Conservation (phyloP, 2,329 filamentous ascomycete species). For the Aspergillus alliaceus region DNA sequence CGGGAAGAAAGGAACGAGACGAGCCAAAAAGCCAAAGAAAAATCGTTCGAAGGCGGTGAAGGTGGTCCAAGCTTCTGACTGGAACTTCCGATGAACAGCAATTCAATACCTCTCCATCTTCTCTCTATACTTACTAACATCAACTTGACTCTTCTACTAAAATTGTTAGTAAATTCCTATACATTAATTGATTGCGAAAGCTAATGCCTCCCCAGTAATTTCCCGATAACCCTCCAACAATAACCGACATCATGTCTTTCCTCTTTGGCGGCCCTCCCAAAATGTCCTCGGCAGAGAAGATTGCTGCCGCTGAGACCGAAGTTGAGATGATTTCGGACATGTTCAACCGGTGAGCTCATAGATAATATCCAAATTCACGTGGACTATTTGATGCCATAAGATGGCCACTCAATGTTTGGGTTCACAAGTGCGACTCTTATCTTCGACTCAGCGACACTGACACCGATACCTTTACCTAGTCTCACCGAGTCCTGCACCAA, state of each 20-base stretch:
- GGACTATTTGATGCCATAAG: no score
- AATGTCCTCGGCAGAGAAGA: conserved; percentile 94
- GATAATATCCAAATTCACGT: background rate
- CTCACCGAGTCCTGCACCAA: conserved; percentile 84
- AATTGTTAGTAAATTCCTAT: background rate
- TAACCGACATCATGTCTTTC: conserved; percentile 63
- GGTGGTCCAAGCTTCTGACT: conserved; percentile 31
- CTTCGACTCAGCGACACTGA: background rate
- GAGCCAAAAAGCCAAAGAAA: conserved; percentile 12
- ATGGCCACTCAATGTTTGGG: background rate
- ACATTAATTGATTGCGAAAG: background rate
- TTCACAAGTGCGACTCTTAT: background rate
- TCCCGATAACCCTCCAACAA: background rate
- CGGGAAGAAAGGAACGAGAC: conserved; percentile 14
- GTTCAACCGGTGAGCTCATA: conserved; percentile 78
- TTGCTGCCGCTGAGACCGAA: conserved; percentile 92
- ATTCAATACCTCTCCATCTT: background rate
- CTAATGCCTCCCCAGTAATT: background rate
- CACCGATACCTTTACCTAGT: conserved; percentile 46
- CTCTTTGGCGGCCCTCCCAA: conserved; percentile 73
- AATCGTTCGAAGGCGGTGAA: conserved; percentile 19
- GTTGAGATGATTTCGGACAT: conserved; percentile 97
- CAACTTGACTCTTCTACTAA: background rate
- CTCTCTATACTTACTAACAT: background rate
- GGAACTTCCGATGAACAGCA: conserved; percentile 25